These are phyloP conservation scores for Aphanomyces euteiches DNA, from an alignment of 352 stramenopile genomes.

Conservation along the genomic window DNA sequence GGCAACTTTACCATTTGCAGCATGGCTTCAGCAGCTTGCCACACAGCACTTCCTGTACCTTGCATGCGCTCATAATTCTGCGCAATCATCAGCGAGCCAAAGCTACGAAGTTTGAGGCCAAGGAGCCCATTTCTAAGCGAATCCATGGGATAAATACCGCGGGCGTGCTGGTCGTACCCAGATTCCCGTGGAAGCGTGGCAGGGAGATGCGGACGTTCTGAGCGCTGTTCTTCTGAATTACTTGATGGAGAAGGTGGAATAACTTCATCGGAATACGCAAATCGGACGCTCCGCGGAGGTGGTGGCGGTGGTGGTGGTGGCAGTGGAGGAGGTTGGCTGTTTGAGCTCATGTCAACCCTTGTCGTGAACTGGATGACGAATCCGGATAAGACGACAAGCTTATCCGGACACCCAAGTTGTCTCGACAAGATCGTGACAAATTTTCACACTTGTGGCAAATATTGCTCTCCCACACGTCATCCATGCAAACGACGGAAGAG, in stretches of 20 bases:
- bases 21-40: constrained; percentile 25
- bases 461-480: too few species aligned
- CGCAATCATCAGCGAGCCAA: constrained; percentile 18
- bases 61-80: constrained; percentile 24
- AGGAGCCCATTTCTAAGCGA: constrained; percentile 14
- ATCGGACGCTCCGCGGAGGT: constrained; percentile 16
- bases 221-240: not conserved
- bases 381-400: constrained; percentile 1
- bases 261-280: constrained; percentile 11
- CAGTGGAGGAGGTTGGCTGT: constrained; percentile 2
- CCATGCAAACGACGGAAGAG: too few species aligned
- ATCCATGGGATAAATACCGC: not conserved
- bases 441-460: too few species aligned
- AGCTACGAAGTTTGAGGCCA: constrained; percentile 24
- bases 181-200: constrained; percentile 6
- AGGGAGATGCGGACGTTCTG: constrained; percentile 5
- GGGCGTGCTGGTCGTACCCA: not conserved
- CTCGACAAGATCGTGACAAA: too few species aligned
- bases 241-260: not conserved
- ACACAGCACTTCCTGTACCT: constrained; percentile 25
- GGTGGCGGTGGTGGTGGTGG: constrained; percentile 1
- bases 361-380: not conserved
- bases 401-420: not conserved
- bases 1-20: constrained; percentile 17
- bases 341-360: not conserved